Percentiles rank a stretch among this genome's conserved stretches.
These are phyloP conservation scores for Schwanniomyces sp. DNA, from an alignment of 805 yeast species.

Conservation along the genomic window DNA sequence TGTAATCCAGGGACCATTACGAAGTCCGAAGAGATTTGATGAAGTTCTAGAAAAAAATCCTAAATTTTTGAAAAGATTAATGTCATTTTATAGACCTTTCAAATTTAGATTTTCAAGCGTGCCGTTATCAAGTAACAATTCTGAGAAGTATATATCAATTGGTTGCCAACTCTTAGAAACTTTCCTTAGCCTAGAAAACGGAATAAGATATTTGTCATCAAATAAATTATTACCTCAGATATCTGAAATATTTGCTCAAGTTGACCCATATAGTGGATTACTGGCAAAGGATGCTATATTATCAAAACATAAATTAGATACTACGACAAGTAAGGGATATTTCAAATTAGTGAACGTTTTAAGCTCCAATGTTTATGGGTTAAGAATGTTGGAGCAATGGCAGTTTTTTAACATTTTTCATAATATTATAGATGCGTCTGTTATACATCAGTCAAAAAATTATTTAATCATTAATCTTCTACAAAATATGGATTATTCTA, in stretches of 20 bases:
- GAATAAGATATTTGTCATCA: constrained; percentile 62
- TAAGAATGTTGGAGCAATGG: constrained; percentile 74
- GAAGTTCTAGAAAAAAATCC: constrained; percentile 73
- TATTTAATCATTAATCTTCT: constrained; percentile 59
- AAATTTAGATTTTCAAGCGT: constrained; percentile 67
- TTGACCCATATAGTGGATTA: constrained; percentile 78
- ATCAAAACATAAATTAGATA: constrained; percentile 55
- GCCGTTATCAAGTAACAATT: constrained; percentile 41
- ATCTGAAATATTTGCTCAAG: constrained; percentile 84
- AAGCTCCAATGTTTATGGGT: constrained; percentile 59
- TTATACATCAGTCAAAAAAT: constrained; percentile 32
- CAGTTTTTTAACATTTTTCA: constrained; percentile 79
- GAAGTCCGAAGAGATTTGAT: constrained; percentile 68
- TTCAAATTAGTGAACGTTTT: constrained; percentile 76
- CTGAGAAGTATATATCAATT: constrained; percentile 60
- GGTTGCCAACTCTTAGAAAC: constrained; percentile 76
- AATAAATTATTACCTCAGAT: constrained; percentile 85
- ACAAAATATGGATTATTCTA: constrained; percentile 57
- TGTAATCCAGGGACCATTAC: constrained; percentile 81
- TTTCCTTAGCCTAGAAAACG: constrained; percentile 61
- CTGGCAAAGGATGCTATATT: constrained; percentile 73
- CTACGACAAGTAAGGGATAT: constrained; percentile 74
- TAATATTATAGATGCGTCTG: constrained; percentile 58
- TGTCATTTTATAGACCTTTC: constrained; percentile 90
- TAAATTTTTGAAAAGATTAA: constrained; percentile 77